These are phyloP conservation scores for Trametes sp. DNA, from an alignment of 1,284 basidiomycete genomes.

Conservation along the genomic window DNA sequence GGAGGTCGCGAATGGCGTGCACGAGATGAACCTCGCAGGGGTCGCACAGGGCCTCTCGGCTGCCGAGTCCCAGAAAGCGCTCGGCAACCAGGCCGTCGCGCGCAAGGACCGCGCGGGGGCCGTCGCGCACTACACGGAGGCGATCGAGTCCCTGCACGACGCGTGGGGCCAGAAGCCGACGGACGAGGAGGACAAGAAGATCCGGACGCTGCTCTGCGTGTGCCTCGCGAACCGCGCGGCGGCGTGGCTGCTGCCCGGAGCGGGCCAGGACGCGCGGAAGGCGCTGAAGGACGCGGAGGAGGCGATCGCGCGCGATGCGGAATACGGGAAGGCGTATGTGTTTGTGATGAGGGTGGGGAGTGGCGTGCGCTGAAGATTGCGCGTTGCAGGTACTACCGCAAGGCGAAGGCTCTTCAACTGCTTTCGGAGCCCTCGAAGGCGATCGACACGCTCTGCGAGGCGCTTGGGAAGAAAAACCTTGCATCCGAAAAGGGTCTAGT, in stretches of 20 bases:
- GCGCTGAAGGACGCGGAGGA: constrained; percentile 31
- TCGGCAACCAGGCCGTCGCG: constrained; percentile 43
- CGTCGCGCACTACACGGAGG: constrained; percentile 43
- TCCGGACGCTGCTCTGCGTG: constrained; percentile 41
- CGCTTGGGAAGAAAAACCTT: constrained; percentile 24
- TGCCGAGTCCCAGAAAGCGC: constrained; percentile 39
- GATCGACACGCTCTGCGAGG: constrained; percentile 26
- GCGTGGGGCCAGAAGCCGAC: constrained; percentile 42
- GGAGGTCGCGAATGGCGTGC: constrained; percentile 41
- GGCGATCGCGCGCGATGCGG: constrained; percentile 22
- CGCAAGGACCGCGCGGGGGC: constrained; percentile 42
- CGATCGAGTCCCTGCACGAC: constrained; percentile 41
- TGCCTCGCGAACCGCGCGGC: constrained; percentile 45
- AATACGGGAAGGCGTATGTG: constrained; percentile 32
- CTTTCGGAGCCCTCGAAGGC: constrained; percentile 22
- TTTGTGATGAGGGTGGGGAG: no score
- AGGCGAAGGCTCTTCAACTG: constrained; percentile 34
- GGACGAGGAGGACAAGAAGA: constrained; percentile 37
- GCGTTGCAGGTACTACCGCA: constrained; percentile 31
- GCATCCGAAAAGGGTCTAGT: constrained; percentile 30
- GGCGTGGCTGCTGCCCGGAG: constrained; percentile 31
- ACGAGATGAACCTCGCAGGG: constrained; percentile 38
- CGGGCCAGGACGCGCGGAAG: constrained; percentile 30
- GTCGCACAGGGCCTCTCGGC: constrained; percentile 32
- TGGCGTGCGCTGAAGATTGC: no score